Base-by-base conservation (phyloP, 2,329 filamentous ascomycete genomes). In the Zymoseptoria pseudotritici region DNA sequence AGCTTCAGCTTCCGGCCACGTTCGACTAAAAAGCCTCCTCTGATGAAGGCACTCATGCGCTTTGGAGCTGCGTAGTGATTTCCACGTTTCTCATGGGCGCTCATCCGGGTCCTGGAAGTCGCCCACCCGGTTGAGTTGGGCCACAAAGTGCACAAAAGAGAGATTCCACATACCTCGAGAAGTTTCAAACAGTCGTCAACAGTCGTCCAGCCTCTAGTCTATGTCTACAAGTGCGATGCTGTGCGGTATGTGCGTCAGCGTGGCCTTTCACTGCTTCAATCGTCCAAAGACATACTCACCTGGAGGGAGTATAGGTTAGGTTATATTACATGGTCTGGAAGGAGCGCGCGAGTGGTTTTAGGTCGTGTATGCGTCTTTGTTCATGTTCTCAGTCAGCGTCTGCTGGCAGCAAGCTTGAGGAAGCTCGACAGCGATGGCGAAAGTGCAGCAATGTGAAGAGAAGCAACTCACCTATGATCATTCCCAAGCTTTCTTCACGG, bases 121-220 rank as follows among this genome's bases (percentile, higher is more conserved):
- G 7, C 9, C 26, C 26, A 29, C 26, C 26, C 26, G 26, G 26
- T 29, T 29, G 26, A 29, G 26, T 29, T 29, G 26, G 26, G 26
- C 26, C 26, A 29, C 26, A 29, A 29, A 29, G 26, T 29, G 26
- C 26, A 29, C 26, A 29, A 29, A 29, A 29, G 8, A 29, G 26
- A 9, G 8, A 29, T 9, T 29, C 13, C 17, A 46, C 36, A 46
- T 46, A 46, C 36, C 36, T 46, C 17, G 36, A 17, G 36, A 46
- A 17, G 36, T 17, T 11, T 46, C 36, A 46, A 46, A 46, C 36
- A 56, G 56, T 69, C 67, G 66, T 69, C 61, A 68, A 50, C 57
- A 61, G 61, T 70, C 69, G 69, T 70, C 54, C 68, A 63, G 62
- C 61, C 63, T 70, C 68, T 70, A 70, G 59, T 71, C 69, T 71